Evolutionary conservation across 306 rosid species (phyloP), one percentile per base, ranked within the genome.

Genomic region (Cicer yamashitae): DNA sequence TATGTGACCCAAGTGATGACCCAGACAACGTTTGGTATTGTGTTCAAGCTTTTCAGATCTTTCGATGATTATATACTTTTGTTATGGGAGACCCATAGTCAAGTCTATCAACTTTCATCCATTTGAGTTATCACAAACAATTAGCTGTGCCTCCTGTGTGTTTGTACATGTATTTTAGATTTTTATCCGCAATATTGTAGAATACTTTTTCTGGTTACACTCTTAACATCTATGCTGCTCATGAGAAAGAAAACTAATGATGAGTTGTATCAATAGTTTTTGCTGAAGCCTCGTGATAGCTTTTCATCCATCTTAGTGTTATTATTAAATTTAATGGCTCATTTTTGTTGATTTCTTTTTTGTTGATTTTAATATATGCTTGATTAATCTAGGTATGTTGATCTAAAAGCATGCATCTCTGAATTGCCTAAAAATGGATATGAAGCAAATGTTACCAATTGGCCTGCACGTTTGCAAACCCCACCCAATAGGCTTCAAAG

Each of bases 401-500:
- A 94, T 86, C 93, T 91, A 66, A 88, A 88, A 77, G 79, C 97
- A 22, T 94, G 98, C 84, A 91, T 94, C 80, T 84, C 96, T 66
- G 86, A 75, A 40, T 84, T 94, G 77, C 97, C 97, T 56, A 87
- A 90, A 74, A 80, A 84, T 41, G 96, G 94, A 62, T 85, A 79
- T 53, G 89, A 90, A 73, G 82, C 88, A 76, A 91, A 90, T 76
- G 78, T 90, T 70, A 61, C 89, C 39, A 60, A 50, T 20, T 91
- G 98, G 98, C 98, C 96, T 30, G 87, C 84, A 37, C 97, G 98
- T 6, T 76, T 94, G 88, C 86, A 86, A 59, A 75, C 89, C 76
- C 96, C 97, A 1, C 97, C 99, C 8, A 84, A 85, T 65, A 90
- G 99, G 88, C 96, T 96, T 74, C 96, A 92, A 76, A 89, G 87